Evolutionary conservation across 2,329 filamentous ascomycete genomes (phyloP).

Genomic region (Knufia petricola): DNA sequence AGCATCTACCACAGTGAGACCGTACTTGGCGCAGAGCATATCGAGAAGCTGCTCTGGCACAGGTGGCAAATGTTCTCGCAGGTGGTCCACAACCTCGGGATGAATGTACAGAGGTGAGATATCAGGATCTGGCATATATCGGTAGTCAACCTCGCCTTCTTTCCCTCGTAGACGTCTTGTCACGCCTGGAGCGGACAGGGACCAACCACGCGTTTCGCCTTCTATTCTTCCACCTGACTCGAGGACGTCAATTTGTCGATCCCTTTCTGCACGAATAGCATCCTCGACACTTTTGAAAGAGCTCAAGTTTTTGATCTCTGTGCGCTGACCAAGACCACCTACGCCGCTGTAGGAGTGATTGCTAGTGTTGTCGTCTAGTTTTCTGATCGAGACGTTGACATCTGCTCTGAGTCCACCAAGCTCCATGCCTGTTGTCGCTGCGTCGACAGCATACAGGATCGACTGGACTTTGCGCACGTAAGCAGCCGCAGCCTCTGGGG

Average conservation of each 20-base stretch:
- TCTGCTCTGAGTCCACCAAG: slow-evolving; percentile 81
- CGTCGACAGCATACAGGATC: slow-evolving; percentile 67
- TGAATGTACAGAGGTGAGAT: slow-evolving; percentile 70
- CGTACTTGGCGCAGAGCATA: slow-evolving; percentile 53
- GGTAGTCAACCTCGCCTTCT: slow-evolving; percentile 93
- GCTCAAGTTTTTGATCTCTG: slow-evolving; percentile 94
- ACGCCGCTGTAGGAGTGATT: slow-evolving; percentile 46
- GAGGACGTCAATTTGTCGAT: slow-evolving; percentile 74
- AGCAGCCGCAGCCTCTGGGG: slow-evolving; percentile 76
- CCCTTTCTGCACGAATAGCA: slow-evolving; percentile 81
- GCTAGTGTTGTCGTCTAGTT: slow-evolving; percentile 42
- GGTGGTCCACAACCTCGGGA: slow-evolving; percentile 54
- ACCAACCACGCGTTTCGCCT: slow-evolving; percentile 90
- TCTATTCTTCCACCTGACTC: slow-evolving; percentile 64
- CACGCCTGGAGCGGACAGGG: slow-evolving; percentile 63
- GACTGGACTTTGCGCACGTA: slow-evolving; percentile 82
- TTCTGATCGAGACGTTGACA: slow-evolving; percentile 81
- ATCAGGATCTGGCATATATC: slow-evolving; percentile 97
- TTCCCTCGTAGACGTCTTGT: slow-evolving; percentile 79
- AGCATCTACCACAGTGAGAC: slow-evolving; percentile 71
- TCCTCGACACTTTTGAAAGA: slow-evolving; percentile 94
- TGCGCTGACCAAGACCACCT: slow-evolving; percentile 66
- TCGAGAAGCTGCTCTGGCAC: slow-evolving; percentile 63
- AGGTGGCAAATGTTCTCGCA: slow-evolving; percentile 55
- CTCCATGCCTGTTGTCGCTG: slow-evolving; percentile 89